phyloP scores from a whole-genome alignment of 768 basidiomycete species.

The Podaxis pistillaris region DNA sequence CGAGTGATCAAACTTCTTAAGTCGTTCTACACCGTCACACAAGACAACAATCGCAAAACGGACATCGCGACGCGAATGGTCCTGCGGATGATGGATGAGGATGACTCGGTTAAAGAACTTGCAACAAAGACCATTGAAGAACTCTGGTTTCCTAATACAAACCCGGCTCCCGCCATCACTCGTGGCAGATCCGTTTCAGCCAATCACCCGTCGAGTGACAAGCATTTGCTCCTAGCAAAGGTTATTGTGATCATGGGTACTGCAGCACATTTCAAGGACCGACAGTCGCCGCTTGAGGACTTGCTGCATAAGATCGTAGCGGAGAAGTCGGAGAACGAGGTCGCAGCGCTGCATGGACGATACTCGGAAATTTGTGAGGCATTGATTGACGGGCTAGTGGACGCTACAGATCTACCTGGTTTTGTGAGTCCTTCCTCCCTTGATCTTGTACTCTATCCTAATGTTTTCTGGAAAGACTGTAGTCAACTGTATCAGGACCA shows the following conservation, averaged over 20 bases:
- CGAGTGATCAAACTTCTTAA: constrained; percentile 94
- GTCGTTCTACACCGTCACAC: constrained; percentile 69
- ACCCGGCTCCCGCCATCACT: constrained; percentile 29
- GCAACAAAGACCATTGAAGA: constrained; percentile 90
- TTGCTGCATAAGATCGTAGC: constrained; percentile 80
- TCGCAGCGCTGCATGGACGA: constrained; percentile 54
- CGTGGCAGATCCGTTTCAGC: constrained; percentile 32
- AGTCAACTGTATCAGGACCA: constrained; percentile 80
- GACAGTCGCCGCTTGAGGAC: constrained; percentile 82
- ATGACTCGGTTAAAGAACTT: constrained; percentile 92
- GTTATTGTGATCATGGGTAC: constrained; percentile 86
- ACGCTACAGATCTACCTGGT: constrained; percentile 76
- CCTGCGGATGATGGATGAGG: constrained; percentile 85
- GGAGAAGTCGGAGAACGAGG: constrained; percentile 62
- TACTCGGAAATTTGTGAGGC: constrained; percentile 82
- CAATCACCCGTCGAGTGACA: constrained; percentile 40
- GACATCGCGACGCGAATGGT: constrained; percentile 86
- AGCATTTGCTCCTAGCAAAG: constrained; percentile 55
- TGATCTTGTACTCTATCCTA: not conserved
- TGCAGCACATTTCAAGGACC: constrained; percentile 77
- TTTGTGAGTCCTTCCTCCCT: constrained; percentile 43
- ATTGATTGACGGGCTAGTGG: constrained; percentile 85
- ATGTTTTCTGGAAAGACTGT: constrained; percentile 52
- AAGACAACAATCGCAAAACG: constrained; percentile 56
- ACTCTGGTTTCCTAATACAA: constrained; percentile 69